A percentile compares a stretch with the other conserved stretches of the same genome.
Evolutionary conservation across 2,329 filamentous ascomycete genomes (phyloP).

Genomic region (Pseudogymnoascus sp.): DNA sequence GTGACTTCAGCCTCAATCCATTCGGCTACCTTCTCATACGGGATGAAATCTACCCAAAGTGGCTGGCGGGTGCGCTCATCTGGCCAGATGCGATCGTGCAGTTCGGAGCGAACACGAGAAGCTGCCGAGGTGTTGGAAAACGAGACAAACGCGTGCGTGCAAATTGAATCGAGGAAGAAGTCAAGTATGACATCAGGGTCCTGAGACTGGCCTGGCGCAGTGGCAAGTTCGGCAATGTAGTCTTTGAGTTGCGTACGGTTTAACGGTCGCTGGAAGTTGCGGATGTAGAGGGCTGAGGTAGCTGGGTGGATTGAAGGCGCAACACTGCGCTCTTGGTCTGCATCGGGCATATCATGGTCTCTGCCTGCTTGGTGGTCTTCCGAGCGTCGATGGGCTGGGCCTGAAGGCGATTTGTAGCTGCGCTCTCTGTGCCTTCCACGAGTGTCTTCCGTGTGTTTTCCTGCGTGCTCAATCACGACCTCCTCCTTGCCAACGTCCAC

Average conservation of each 20-base stretch:
- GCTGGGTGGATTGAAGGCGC: slow-evolving; percentile 61
- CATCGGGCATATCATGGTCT: slow-evolving; percentile 12
- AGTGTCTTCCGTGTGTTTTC: background rate
- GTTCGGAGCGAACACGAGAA: slow-evolving; percentile 62
- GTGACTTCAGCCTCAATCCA: slow-evolving; percentile 69
- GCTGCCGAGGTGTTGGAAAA: slow-evolving; percentile 66
- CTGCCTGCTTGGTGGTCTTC: slow-evolving; percentile 13
- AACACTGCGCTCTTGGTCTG: slow-evolving; percentile 28
- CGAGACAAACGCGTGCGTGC: slow-evolving; percentile 77
- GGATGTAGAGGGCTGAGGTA: slow-evolving; percentile 77
- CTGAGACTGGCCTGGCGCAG: slow-evolving; percentile 43
- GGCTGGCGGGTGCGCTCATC: slow-evolving; percentile 77
- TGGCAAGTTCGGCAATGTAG: slow-evolving; percentile 64
- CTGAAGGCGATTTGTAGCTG: background rate
- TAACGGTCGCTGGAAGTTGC: slow-evolving; percentile 82
- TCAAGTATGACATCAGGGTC: slow-evolving; percentile 52
- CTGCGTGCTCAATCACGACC: slow-evolving; percentile 12
- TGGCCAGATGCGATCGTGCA: slow-evolving; percentile 80
- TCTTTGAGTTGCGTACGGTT: slow-evolving; percentile 59
- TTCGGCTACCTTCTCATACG: slow-evolving; percentile 59
- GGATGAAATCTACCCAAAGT: slow-evolving; percentile 85
- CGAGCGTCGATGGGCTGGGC: background rate
- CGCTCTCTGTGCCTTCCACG: background rate
- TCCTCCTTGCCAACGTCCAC: slow-evolving; percentile 19
- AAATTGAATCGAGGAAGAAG: slow-evolving; percentile 77